Conservation (phyloP, 2,329 filamentous ascomycete genomes). For the Penicillium sp. region DNA sequence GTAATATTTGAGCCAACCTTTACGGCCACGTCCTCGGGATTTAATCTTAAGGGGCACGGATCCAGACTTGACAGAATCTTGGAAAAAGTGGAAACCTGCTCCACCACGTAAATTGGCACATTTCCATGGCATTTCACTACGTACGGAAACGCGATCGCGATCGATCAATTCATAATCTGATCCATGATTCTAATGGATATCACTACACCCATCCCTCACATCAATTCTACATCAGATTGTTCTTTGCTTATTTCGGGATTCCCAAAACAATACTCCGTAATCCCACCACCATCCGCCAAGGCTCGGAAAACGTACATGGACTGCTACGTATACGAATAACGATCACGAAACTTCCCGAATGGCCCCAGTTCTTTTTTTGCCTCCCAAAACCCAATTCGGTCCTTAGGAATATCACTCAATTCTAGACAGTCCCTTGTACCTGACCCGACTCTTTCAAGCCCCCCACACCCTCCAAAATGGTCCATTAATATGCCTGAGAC, state of each 20-base stretch:
- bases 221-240: not conserved
- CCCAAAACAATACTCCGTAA: not conserved
- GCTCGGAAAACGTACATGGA: no score
- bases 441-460: not conserved
- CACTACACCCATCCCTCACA: not conserved
- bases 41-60: not conserved
- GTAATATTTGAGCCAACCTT: no score
- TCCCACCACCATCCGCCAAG: not conserved
- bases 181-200: not conserved
- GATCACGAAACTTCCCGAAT: not conserved
- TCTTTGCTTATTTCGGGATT: not conserved
- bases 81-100: not conserved
- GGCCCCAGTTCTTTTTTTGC: not conserved
- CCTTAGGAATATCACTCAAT: not conserved
- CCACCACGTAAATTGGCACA: slow-evolving; percentile 1
- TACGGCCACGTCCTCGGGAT: not conserved
- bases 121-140: not conserved
- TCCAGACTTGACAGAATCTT: not conserved
- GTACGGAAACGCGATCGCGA: not conserved
- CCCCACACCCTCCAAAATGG: not conserved
- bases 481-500: slow-evolving; percentile 12
- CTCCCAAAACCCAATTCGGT: not conserved
- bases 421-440: not conserved
- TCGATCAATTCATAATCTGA: not conserved
- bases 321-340: no score